These are phyloP conservation scores for Fusarium foetens DNA, from an alignment of 2,329 filamentous ascomycete species.

Conservation along the genomic window DNA sequence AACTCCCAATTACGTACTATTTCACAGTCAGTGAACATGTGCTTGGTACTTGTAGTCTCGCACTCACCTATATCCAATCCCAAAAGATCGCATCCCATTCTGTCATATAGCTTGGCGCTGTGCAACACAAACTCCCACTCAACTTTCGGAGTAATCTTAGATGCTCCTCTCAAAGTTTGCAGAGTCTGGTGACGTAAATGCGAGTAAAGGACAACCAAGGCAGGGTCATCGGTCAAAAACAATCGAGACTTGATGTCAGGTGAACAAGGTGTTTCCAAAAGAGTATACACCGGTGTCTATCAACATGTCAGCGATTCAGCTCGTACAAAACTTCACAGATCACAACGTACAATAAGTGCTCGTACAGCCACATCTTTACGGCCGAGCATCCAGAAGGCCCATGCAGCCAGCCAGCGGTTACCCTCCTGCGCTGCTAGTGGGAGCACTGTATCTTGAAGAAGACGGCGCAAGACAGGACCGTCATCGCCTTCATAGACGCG, in stretches of 20 bases:
- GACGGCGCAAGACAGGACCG: constrained; percentile 75
- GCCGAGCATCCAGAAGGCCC: constrained; percentile 93
- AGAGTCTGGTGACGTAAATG: constrained; percentile 84
- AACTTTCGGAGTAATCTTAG: constrained; percentile 78
- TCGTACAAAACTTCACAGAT: neutral
- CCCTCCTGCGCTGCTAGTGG: constrained; percentile 80
- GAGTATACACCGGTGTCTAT: constrained; percentile 79
- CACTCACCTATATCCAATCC: constrained; percentile 81
- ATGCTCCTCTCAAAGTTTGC: constrained; percentile 86
- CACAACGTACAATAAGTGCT: constrained; percentile 76
- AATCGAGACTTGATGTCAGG: constrained; percentile 78
- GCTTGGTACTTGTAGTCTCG: constrained; percentile 16
- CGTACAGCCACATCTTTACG: constrained; percentile 86
- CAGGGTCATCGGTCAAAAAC: constrained; percentile 91
- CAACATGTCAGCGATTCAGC: constrained; percentile 2
- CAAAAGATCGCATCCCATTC: constrained; percentile 93
- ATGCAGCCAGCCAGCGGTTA: constrained; percentile 93
- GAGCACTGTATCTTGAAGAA: constrained; percentile 84
- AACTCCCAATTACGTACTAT: constrained; percentile 85
- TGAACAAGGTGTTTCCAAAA: constrained; percentile 75
- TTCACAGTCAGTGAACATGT: constrained; percentile 25
- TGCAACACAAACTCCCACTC: constrained; percentile 93
- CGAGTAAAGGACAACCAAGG: constrained; percentile 85
- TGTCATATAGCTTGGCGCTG: constrained; percentile 83
- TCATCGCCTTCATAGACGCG: constrained; percentile 89